Evolutionary conservation across 2,329 filamentous ascomycete species (phyloP).

Genomic region (Venturia nashicola): DNA sequence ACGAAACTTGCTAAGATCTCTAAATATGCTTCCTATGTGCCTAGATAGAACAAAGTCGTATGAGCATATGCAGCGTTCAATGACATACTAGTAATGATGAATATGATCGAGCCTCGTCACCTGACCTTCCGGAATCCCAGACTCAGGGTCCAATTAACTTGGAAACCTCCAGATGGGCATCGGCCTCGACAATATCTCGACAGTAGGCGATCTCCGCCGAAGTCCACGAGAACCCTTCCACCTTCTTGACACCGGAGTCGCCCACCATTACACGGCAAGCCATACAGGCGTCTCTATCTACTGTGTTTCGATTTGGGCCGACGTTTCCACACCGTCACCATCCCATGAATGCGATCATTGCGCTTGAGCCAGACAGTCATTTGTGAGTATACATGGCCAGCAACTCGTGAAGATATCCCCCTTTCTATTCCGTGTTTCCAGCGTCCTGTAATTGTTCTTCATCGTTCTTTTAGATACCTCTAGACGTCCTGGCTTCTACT

Average conservation of each 20-base stretch:
- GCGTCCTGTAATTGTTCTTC: neutral
- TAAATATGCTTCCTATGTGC: no score
- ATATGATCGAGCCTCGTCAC: neutral
- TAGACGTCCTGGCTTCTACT: neutral
- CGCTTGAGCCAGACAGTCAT: neutral
- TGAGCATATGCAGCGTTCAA: no score
- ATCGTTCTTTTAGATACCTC: neutral
- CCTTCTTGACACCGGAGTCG: neutral
- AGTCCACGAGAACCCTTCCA: neutral
- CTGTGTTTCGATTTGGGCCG: neutral
- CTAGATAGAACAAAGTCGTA: no score
- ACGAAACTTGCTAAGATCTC: no score
- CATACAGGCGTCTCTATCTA: neutral
- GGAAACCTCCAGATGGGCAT: neutral
- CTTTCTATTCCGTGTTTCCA: neutral
- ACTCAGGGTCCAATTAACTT: neutral
- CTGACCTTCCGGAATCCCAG: neutral
- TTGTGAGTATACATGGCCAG: conserved; percentile 1
- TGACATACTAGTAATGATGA: neutral
- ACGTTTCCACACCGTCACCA: neutral
- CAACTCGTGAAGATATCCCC: neutral
- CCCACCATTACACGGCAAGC: neutral
- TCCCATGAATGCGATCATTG: neutral
- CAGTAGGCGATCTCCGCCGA: neutral
- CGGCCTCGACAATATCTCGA: neutral